Percentiles rank a stretch among this genome's conserved stretches.
Evolutionary conservation across 2,329 filamentous ascomycete genomes (phyloP).

Genomic region (Paecilomyces variotii): DNA sequence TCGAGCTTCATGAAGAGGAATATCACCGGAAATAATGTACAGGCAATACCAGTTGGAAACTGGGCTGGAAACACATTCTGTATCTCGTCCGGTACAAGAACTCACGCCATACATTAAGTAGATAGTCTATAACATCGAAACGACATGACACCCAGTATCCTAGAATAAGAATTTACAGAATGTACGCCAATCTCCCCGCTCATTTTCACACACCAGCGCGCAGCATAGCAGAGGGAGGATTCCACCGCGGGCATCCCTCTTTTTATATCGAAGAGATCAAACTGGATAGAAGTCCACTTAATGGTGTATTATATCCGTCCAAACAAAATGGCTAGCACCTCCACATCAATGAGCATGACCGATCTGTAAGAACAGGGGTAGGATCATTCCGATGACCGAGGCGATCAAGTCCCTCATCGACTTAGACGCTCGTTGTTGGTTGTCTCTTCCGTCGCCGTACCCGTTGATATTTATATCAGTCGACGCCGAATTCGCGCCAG

Average conservation of each 20-base stretch:
- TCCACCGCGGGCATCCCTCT: not conserved
- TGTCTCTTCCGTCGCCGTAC: constrained; percentile 33
- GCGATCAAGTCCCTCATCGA: constrained; percentile 39
- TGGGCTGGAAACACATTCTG: not conserved
- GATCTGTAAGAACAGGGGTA: constrained; percentile 40
- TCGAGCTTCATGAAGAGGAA: not conserved
- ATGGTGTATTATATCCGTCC: not conserved
- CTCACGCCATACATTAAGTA: not conserved
- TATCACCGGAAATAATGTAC: not conserved
- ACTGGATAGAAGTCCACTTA: not conserved
- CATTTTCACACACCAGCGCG: not conserved
- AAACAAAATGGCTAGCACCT: not conserved
- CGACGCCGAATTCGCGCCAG: constrained; percentile 23
- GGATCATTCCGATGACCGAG: constrained; percentile 40
- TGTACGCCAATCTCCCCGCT: not conserved
- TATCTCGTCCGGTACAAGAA: not conserved
- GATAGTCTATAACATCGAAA: not conserved
- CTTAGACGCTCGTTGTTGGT: constrained; percentile 24
- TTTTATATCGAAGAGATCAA: not conserved
- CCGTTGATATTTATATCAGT: constrained; percentile 33
- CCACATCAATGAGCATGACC: constrained; percentile 36
- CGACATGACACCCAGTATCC: not conserved
- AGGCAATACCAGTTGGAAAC: not conserved
- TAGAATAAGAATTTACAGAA: not conserved
- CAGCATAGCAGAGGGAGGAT: not conserved